A percentile compares a stretch with the other conserved stretches of the same genome.
phyloP scores from a whole-genome alignment of 495 filamentous ascomycete species.

The Physcia stellaris region DNA sequence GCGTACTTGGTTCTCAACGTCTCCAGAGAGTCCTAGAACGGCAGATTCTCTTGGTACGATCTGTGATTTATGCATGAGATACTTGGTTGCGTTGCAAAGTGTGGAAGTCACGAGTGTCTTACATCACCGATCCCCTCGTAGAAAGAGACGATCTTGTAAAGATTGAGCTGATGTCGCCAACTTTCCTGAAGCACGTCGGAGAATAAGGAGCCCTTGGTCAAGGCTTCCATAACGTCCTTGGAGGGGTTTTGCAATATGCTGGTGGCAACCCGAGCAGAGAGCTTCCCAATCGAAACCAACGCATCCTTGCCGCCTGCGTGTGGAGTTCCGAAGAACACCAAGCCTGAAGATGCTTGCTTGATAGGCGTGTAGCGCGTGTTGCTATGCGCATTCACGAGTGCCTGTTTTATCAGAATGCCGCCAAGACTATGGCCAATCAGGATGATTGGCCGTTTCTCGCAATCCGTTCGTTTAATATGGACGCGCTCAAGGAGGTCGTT shows the following conservation, averaged over 20 bases:
- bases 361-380: conserved; percentile 28
- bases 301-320: conserved; percentile 30
- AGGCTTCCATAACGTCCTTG: background rate
- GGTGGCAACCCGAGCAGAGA: background rate
- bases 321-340: conserved; percentile 35
- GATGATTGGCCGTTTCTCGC: conserved; percentile 12
- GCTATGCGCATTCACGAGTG: conserved; percentile 29
- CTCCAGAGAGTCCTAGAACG: background rate
- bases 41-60: background rate
- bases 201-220: background rate
- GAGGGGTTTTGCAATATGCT: background rate
- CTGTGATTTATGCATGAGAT: background rate
- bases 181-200: background rate
- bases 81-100: background rate
- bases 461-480: background rate
- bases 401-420: conserved; percentile 5
- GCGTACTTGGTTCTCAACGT: background rate
- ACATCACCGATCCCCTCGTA: background rate
- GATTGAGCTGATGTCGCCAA: background rate
- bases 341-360: conserved; percentile 23
- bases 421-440: conserved; percentile 15
- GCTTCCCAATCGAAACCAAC: conserved; percentile 14
- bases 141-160: background rate
- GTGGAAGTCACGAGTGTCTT: background rate
- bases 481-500: background rate